phyloP scores from a whole-genome alignment of 1,284 basidiomycete genomes.

The Cutaneotrichosporon sp. region DNA sequence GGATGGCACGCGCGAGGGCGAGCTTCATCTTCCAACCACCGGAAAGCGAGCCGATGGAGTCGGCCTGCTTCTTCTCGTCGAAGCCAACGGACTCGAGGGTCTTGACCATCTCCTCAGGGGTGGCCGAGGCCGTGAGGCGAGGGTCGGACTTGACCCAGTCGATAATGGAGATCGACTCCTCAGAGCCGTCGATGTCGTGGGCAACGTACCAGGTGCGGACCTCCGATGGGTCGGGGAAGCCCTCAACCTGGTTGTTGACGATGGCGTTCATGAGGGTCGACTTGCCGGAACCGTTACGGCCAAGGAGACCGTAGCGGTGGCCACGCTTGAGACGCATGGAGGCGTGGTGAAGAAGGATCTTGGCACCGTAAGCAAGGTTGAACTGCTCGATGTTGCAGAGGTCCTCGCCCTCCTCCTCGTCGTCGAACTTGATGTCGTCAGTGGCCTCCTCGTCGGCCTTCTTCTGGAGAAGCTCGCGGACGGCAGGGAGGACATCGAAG shows the following conservation, averaged over 20 bases:
- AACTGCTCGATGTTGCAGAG: slow-evolving; percentile 81
- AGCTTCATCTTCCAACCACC: slow-evolving; percentile 99
- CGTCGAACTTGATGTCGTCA: slow-evolving; percentile 69
- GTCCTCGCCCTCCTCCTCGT: slow-evolving; percentile 97
- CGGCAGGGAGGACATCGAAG: slow-evolving; percentile 64
- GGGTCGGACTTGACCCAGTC: slow-evolving; percentile 82
- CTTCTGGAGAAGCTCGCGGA: slow-evolving; percentile 81
- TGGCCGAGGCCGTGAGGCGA: slow-evolving; percentile 70
- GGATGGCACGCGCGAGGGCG: slow-evolving; percentile 93
- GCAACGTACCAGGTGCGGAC: slow-evolving; percentile 97
- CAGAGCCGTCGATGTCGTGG: slow-evolving; percentile 95
- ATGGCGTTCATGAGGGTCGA: slow-evolving; percentile 97
- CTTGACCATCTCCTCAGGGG: slow-evolving; percentile 65
- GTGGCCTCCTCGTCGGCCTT: slow-evolving; percentile 74
- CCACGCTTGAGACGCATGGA: slow-evolving; percentile 95
- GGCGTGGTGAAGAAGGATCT: slow-evolving; percentile 95
- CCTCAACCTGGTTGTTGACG: slow-evolving; percentile 89
- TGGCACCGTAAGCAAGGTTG: slow-evolving; percentile 99
- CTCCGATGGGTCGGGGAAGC: slow-evolving; percentile 84
- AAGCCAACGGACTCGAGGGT: slow-evolving; percentile 89
- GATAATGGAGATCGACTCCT: slow-evolving; percentile 84
- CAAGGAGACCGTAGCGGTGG: slow-evolving; percentile 96
- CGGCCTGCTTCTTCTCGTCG: slow-evolving; percentile 74
- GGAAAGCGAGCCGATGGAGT: slow-evolving; percentile 84
- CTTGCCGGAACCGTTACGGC: slow-evolving; percentile 98